Evolutionary conservation across 1,284 basidiomycete species (phyloP).

Genomic region (Abortiporus biennis): DNA sequence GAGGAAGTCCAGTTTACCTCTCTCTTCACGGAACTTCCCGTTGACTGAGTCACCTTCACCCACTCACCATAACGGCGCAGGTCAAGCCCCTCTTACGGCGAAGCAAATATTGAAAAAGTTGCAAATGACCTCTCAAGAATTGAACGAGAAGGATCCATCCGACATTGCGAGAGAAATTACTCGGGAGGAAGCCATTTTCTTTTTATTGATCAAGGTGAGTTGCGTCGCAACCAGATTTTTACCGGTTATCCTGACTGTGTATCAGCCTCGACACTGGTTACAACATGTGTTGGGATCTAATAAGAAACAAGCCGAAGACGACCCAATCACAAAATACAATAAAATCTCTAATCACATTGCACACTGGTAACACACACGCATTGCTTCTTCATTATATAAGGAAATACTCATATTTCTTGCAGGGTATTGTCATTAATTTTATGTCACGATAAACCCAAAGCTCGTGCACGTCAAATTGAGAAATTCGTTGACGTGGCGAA

Average conservation of each 20-base stretch:
- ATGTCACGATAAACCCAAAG: constrained; percentile 65
- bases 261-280: constrained; percentile 78
- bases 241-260: constrained; percentile 4
- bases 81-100: background rate
- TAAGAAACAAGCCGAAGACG: constrained; percentile 53
- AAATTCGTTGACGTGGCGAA: constrained; percentile 73
- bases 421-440: constrained; percentile 74
- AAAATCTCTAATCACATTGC: constrained; percentile 70
- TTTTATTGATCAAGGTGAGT: constrained; percentile 64
- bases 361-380: constrained; percentile 50
- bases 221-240: constrained; percentile 6
- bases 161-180: constrained; percentile 78
- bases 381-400: background rate
- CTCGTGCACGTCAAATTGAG: constrained; percentile 67
- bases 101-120: constrained; percentile 63
- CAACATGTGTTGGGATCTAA: constrained; percentile 59
- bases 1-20: constrained; percentile 59
- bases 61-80: background rate
- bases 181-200: constrained; percentile 52
- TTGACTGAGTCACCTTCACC: background rate
- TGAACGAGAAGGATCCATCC: constrained; percentile 48
- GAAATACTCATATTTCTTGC: background rate
- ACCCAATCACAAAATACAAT: constrained; percentile 66
- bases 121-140: constrained; percentile 43
- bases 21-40: constrained; percentile 13